These are phyloP conservation scores for Pseudocercospora ulei DNA, from an alignment of 2,329 filamentous ascomycete species.

Conservation along the genomic window DNA sequence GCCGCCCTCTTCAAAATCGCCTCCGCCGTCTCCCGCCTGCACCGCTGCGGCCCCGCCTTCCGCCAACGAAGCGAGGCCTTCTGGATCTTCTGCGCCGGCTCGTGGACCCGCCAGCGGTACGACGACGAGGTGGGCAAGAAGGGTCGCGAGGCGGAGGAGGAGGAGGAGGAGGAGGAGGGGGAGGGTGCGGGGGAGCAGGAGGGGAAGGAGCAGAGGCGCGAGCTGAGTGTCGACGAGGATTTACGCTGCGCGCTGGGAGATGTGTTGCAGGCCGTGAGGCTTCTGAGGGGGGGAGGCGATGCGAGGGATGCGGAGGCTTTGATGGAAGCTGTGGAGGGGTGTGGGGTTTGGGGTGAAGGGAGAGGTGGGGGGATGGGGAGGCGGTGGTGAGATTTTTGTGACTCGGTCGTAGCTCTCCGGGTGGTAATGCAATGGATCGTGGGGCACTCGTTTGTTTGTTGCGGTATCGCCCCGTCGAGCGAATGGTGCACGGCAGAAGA, in stretches of 20 bases:
- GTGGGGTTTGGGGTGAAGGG: conserved; percentile 46
- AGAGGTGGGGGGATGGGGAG: too few relatives aligned
- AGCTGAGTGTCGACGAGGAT: conserved; percentile 15
- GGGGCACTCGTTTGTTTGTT: too few relatives aligned
- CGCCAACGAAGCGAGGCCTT: conserved; percentile 13
- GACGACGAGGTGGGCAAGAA: conserved; percentile 13
- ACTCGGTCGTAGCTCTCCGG: too few relatives aligned
- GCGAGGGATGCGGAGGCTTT: conserved; percentile 14
- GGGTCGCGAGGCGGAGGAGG: not conserved
- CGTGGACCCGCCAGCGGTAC: conserved; percentile 12
- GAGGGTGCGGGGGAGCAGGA: conserved; percentile 2
- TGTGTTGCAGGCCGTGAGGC: conserved; percentile 14
- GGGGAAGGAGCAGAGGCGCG: too few relatives aligned
- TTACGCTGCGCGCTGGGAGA: conserved; percentile 12
- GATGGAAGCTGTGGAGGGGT: conserved; percentile 24
- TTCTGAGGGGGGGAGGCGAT: conserved; percentile 13
- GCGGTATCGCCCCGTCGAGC: too few relatives aligned
- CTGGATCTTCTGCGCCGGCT: conserved; percentile 21
- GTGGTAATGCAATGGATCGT: too few relatives aligned
- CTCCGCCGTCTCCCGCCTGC: conserved; percentile 16
- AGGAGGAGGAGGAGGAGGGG: not conserved
- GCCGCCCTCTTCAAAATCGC: conserved; percentile 14
- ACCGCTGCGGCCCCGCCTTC: conserved; percentile 15
- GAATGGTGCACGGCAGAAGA: too few relatives aligned
- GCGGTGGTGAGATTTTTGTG: too few relatives aligned